Conservation (phyloP, 176 grass and related monocot genomes). For the Oryza rufipogon region DNA sequence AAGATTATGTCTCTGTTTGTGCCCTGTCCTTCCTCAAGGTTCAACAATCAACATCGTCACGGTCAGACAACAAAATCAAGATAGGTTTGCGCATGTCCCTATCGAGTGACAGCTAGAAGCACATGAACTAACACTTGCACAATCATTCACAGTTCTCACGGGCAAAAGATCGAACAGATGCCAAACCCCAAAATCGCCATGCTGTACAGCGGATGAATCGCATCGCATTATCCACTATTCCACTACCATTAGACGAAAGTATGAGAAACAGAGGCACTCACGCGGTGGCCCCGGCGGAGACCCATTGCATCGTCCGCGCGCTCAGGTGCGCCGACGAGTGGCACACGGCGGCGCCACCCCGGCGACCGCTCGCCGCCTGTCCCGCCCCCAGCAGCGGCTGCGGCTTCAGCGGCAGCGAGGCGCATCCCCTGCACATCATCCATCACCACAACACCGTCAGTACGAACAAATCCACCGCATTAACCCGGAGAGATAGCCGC, state of each 20-base stretch:
- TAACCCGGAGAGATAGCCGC: too few species aligned
- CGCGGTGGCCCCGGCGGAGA: constrained; percentile 69
- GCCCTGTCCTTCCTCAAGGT: not conserved
- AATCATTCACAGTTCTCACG: not conserved
- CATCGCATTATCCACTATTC: not conserved
- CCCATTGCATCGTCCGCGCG: constrained; percentile 71
- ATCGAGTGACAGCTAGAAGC: not conserved
- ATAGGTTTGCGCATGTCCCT: not conserved
- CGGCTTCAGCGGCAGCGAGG: constrained; percentile 40
- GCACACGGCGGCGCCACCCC: constrained; percentile 42
- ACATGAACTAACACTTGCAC: not conserved
- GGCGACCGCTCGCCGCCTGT: not conserved
- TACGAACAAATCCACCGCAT: not conserved
- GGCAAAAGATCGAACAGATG: constrained; percentile 10
- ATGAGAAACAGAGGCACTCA: constrained; percentile 44
- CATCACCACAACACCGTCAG: not conserved
- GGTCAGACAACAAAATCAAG: not conserved
- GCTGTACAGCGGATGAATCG: not conserved
- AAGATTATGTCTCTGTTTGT: not conserved
- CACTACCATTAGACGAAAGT: not conserved
- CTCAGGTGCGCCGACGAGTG: constrained; percentile 50
- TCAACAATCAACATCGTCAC: not conserved
- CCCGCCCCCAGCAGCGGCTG: not conserved
- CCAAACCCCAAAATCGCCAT: not conserved
- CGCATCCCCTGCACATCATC: constrained; percentile 43